These are phyloP conservation scores for Fusarium cyanostomum DNA, from an alignment of 2,329 filamentous ascomycete genomes.

Conservation along the genomic window DNA sequence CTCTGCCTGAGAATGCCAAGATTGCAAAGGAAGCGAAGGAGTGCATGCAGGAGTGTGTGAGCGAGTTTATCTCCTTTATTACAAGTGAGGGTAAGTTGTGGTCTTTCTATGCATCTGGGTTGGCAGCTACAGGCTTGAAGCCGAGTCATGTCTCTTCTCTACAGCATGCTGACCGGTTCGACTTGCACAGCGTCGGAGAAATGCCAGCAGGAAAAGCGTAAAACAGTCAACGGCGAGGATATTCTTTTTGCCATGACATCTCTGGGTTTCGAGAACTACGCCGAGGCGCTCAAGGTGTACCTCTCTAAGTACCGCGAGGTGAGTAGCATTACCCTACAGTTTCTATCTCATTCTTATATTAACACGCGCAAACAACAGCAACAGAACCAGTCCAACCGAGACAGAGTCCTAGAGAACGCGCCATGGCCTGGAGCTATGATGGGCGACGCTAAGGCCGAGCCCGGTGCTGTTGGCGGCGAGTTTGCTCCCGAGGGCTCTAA, in stretches of 20 bases:
- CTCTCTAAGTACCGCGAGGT: slow-evolving; percentile 98
- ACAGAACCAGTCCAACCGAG: slow-evolving; percentile 55
- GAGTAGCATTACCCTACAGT: slow-evolving; percentile 52
- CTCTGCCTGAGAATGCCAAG: slow-evolving; percentile 96
- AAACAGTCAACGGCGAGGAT: slow-evolving; percentile 98
- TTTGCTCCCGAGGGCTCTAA: slow-evolving; percentile 55
- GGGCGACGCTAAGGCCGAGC: slow-evolving; percentile 47
- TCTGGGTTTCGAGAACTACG: slow-evolving; percentile 97
- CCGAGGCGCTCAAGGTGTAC: slow-evolving; percentile 97
- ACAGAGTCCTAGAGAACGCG: slow-evolving; percentile 50
- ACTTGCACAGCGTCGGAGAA: slow-evolving; percentile 85
- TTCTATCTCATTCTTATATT: slow-evolving; percentile 4
- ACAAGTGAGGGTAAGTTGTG: slow-evolving; percentile 88
- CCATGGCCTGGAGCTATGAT: slow-evolving; percentile 47
- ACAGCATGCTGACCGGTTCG: slow-evolving; percentile 30
- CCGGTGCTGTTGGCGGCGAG: slow-evolving; percentile 48
- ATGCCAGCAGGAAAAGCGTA: slow-evolving; percentile 98
- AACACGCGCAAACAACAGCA: slow-evolving; percentile 43
- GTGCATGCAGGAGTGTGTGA: slow-evolving; percentile 99
- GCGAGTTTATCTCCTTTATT: slow-evolving; percentile 99
- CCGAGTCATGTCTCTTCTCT: slow-evolving; percentile 30
- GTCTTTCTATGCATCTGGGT: slow-evolving; percentile 5
- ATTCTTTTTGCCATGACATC: slow-evolving; percentile 99
- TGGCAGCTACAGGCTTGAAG: slow-evolving; percentile 13
- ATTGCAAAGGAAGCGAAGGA: slow-evolving; percentile 99